phyloP scores from a whole-genome alignment of 805 yeast genomes.

The Metschnikowia cubensis region DNA sequence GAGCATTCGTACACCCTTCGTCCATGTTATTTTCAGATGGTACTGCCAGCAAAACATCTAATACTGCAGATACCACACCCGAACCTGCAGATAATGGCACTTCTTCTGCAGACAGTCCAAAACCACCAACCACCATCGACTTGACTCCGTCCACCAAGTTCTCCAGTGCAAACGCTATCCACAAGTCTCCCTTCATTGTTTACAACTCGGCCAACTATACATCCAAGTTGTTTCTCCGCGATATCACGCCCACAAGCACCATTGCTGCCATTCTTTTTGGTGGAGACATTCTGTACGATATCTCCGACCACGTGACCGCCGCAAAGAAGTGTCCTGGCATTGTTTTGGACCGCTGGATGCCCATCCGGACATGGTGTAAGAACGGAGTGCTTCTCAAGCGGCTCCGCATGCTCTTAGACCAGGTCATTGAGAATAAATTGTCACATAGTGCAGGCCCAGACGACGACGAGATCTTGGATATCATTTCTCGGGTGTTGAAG shows the following conservation, averaged over 20 bases:
- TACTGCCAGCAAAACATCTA: neutral
- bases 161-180: constrained; percentile 23
- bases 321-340: constrained; percentile 74
- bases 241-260: constrained; percentile 74
- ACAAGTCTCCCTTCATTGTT: constrained; percentile 58
- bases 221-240: constrained; percentile 64
- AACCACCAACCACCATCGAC: constrained; percentile 25
- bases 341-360: constrained; percentile 83
- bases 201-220: constrained; percentile 61
- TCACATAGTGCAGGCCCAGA: constrained; percentile 21
- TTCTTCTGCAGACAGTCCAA: no score
- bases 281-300: constrained; percentile 61
- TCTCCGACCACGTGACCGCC: constrained; percentile 35
- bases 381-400: constrained; percentile 82
- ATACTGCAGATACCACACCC: no score
- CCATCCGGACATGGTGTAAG: constrained; percentile 89
- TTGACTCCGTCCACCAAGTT: constrained; percentile 34
- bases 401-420: constrained; percentile 62
- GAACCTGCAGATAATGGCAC: no score
- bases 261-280: constrained; percentile 78
- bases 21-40: constrained; percentile 63
- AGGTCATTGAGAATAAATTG: constrained; percentile 59
- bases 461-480: constrained; percentile 21
- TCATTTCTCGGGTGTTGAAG: constrained; percentile 18
- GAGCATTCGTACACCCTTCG: constrained; percentile 86